Base-by-base conservation (phyloP, 1,284 basidiomycete species). In the Irpex sp. region DNA sequence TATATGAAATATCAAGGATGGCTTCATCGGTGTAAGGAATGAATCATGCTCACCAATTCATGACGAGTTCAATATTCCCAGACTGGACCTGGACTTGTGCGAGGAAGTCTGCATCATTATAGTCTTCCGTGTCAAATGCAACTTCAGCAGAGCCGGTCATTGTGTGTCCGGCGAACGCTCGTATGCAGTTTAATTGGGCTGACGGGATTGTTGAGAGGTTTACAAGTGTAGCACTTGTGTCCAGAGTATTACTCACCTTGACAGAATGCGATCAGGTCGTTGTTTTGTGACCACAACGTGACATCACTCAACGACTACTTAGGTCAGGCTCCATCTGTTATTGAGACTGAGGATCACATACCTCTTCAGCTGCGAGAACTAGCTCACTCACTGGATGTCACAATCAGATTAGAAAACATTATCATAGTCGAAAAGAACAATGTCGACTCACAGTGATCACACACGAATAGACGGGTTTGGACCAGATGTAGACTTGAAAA, bases 131-230 rank as follows among this genome's bases (percentile, higher is more conserved):
- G 67, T 89, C 84, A 68, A 89, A 87, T 3, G 82, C 75, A 5
- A 80, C 84, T 3, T 79, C 79, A 5, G 79, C 76, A 1, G 81
- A 81, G 5, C 74, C 70, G 1, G 79, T 77, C 60, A 76, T 68
- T 0, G 86, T 89, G 63, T 81, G 81, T 21, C 88, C 88, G 21
- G 83, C 84, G 13, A 89, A 71, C 1, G 83, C 86, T 43, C 87
- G 83, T 58, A 89, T 80, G 63, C 83, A 86, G 67, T 84, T 88
- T 43, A 88, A 71, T 9, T 84, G 74, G 31, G 81, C 84, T 87
- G 62, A 35, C 13, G 3, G 13, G 21, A 56, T 35, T 1, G 5
- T 13, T 56, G 8, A 37, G 35, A 21, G 13, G 1, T n/a, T 4
- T 2, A 6, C 0, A 31, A 9, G n/a, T 19, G n/a, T 2, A 26